Percentiles rank a stretch among this genome's conserved stretches.
Evolutionary conservation across 2,329 filamentous ascomycete species (phyloP).

Genomic region (Venturia pyrina): DNA sequence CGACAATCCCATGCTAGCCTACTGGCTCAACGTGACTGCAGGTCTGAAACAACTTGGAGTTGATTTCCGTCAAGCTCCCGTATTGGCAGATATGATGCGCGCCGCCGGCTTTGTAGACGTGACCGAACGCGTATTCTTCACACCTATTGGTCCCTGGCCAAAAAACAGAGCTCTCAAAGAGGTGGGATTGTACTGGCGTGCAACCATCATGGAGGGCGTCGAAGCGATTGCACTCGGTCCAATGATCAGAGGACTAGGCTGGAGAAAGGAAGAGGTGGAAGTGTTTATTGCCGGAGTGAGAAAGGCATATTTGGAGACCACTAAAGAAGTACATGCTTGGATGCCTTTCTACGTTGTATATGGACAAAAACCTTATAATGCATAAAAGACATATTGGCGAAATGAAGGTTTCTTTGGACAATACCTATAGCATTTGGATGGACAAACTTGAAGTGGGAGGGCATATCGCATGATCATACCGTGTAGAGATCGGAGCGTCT

Average conservation of each 20-base stretch:
- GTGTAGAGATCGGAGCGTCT: no score
- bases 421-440: neutral
- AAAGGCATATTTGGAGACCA: slow-evolving; percentile 2
- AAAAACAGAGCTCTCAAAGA: slow-evolving; percentile 21
- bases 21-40: slow-evolving; percentile 37
- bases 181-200: slow-evolving; percentile 17
- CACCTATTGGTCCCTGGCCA: slow-evolving; percentile 48
- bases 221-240: slow-evolving; percentile 17
- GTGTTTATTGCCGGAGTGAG: slow-evolving; percentile 8
- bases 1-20: slow-evolving; percentile 35
- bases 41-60: slow-evolving; percentile 37
- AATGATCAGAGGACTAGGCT: slow-evolving; percentile 16
- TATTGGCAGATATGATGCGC: slow-evolving; percentile 3
- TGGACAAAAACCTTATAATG: slow-evolving; percentile 38
- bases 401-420: neutral
- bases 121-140: slow-evolving; percentile 39
- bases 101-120: slow-evolving; percentile 43
- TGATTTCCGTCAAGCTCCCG: slow-evolving; percentile 19
- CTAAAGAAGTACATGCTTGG: slow-evolving; percentile 35
- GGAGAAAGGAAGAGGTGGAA: slow-evolving; percentile 10
- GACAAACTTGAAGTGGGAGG: neutral
- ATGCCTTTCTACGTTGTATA: slow-evolving; percentile 49
- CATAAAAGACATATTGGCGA: neutral
- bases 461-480: no score
- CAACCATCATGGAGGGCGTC: slow-evolving; percentile 17